Evolutionary conservation across 2,329 filamentous ascomycete species (phyloP), one percentile per base, ranked within the genome.

Genomic region (Ceratocystis eucalypticola): DNA sequence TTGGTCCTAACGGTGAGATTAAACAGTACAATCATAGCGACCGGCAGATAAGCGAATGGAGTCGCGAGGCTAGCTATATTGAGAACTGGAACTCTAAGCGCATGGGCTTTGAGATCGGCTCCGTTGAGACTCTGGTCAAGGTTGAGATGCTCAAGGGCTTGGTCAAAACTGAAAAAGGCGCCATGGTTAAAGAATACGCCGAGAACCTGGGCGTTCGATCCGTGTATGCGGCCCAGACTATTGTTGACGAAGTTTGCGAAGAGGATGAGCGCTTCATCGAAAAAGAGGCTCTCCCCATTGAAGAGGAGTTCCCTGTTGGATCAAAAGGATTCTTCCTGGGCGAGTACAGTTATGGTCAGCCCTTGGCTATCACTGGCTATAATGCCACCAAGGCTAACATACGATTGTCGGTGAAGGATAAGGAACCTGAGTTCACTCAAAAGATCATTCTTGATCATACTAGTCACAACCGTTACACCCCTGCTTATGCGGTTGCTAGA

Each of bases 111-210:
- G 82, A 92, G 63, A 91, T 92, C 69, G 91, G 93, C 53, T 79
- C 86, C 25, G 89, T 97, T 5, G 93, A 99, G 73, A 89, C 91
- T 28, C 80, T 97, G 71, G 85, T 96, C 37, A 88, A 96, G 69
- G 91, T 99, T 46, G 89, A 96, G 70, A 94, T 96, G 83, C 83
- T 99, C 65, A 96, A 90, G 75, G 94, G 95, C 25, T 80, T 99
- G 69, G 82, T 83, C 71, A 96, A 96, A 80, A 95, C 89, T 0
- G 91, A 96, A 68, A 87, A 93, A 45, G 94, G 94, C 57, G 89
- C 93, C 10, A 88, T 91, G 2, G 78, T 96, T 71, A 99, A 99
- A 77, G 91, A 97, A 72, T 99, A 96, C 73, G 91, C 85, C 20
- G 83, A 88, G 64, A 88, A 96, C 61, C 85, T 87, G 1, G 93